phyloP scores from a whole-genome alignment of 306 rosid genomes.

The Cicer pinnatifidum region DNA sequence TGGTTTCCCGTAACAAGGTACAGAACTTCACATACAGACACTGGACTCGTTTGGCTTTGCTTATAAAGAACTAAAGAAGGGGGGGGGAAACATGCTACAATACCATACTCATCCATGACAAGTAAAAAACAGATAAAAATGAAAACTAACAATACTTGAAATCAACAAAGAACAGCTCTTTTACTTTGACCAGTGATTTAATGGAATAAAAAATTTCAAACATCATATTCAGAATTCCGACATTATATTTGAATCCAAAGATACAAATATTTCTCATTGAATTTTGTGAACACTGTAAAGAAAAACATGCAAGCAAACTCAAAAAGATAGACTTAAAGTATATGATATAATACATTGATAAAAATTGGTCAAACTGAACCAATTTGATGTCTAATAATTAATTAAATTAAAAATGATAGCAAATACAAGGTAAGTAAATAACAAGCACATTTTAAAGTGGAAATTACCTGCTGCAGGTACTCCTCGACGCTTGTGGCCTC shows the following conservation, averaged over 20 bases:
- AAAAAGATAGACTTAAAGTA: neutral
- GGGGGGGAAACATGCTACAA: slow-evolving; percentile 16
- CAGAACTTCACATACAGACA: slow-evolving; percentile 28
- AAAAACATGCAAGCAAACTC: neutral
- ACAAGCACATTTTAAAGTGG: slow-evolving; percentile 18
- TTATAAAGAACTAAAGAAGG: slow-evolving; percentile 32
- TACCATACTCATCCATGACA: slow-evolving; percentile 4
- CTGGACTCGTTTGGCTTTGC: slow-evolving; percentile 21
- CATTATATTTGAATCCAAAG: slow-evolving; percentile 30
- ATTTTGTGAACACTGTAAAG: slow-evolving; percentile 10
- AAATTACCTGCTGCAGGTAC: slow-evolving; percentile 92
- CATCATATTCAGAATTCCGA: slow-evolving; percentile 13
- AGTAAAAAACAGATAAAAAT: slow-evolving; percentile 33
- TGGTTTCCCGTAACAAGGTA: slow-evolving; percentile 2
- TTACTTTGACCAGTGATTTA: slow-evolving; percentile 13
- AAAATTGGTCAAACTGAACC: slow-evolving; percentile 35
- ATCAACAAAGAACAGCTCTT: slow-evolving; percentile 1
- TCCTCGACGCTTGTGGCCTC: slow-evolving; percentile 98
- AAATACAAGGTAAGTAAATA: slow-evolving; percentile 19
- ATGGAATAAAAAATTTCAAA: neutral
- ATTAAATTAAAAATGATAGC: neutral
- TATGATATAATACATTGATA: neutral
- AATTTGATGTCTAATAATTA: slow-evolving; percentile 1
- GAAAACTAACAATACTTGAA: slow-evolving; percentile 24
- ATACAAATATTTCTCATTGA: slow-evolving; percentile 17